Conservation (phyloP, 164 flowering plant species). For the Magnolia officinalis region DNA sequence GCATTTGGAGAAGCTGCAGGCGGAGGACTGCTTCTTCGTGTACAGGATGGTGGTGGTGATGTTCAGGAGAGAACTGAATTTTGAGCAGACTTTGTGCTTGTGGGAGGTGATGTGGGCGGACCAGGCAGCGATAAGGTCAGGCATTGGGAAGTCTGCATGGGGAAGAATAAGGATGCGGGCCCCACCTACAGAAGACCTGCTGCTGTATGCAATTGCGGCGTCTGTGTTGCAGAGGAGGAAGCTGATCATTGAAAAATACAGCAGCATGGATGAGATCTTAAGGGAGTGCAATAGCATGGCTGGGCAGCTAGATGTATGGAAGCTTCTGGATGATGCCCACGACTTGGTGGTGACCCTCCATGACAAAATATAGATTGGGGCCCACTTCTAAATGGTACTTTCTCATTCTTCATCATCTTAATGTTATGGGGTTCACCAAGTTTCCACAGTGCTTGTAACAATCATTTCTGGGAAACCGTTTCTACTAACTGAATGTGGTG, state of each 20-base stretch:
- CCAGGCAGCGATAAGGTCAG: slow-evolving; percentile 86
- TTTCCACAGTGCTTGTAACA: neutral
- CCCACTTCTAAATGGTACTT: neutral
- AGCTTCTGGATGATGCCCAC: slow-evolving; percentile 90
- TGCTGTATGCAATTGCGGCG: slow-evolving; percentile 95
- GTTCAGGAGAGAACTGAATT: slow-evolving; percentile 78
- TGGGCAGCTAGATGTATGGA: slow-evolving; percentile 94
- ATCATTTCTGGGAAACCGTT: neutral
- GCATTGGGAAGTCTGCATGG: slow-evolving; percentile 84
- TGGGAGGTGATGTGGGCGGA: slow-evolving; percentile 99
- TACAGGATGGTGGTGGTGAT: slow-evolving; percentile 96
- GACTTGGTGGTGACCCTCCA: slow-evolving; percentile 77
- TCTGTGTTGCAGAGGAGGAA: slow-evolving; percentile 85
- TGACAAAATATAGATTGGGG: slow-evolving; percentile 49
- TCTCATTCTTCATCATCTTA: neutral
- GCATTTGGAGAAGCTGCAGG: slow-evolving; percentile 82
- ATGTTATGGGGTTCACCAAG: neutral
- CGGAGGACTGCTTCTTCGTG: slow-evolving; percentile 93
- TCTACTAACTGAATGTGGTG: neutral
- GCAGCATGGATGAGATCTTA: slow-evolving; percentile 90
- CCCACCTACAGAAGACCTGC: slow-evolving; percentile 86
- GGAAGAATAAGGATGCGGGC: slow-evolving; percentile 71
- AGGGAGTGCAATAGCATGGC: slow-evolving; percentile 93
- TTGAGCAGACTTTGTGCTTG: slow-evolving; percentile 82
- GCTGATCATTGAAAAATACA: slow-evolving; percentile 75